phyloP scores from a whole-genome alignment of 805 yeast genomes.

The Sugiyamaella chiloensis region DNA sequence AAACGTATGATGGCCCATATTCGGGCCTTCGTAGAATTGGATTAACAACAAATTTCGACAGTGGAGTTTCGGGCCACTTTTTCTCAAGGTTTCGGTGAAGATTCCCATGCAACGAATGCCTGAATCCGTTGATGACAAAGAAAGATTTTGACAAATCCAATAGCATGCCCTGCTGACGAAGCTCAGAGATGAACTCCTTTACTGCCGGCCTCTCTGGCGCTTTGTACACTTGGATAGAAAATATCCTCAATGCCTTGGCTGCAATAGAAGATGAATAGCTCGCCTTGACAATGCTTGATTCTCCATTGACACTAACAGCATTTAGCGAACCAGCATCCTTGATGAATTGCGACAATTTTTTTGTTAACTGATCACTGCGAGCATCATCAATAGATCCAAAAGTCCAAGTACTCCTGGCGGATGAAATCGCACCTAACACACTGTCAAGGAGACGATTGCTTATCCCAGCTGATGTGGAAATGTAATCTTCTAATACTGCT shows the following conservation, averaged over 20 bases:
- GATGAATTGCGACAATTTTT: not conserved
- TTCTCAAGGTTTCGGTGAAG: constrained; percentile 45
- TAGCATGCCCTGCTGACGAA: constrained; percentile 28
- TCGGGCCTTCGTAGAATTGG: constrained; percentile 45
- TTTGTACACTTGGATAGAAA: constrained; percentile 65
- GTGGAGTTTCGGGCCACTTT: constrained; percentile 45
- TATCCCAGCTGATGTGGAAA: constrained; percentile 11
- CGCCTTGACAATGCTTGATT: not conserved
- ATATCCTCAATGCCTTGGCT: constrained; percentile 69
- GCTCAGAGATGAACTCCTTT: constrained; percentile 19
- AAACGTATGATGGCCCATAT: constrained; percentile 53
- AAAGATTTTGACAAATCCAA: constrained; percentile 32
- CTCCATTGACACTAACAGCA: not conserved
- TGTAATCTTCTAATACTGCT: constrained; percentile 27
- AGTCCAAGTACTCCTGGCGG: constrained; percentile 77
- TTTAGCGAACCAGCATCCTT: not conserved
- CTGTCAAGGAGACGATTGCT: constrained; percentile 39
- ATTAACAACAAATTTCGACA: constrained; percentile 46
- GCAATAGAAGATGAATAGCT: constrained; percentile 34
- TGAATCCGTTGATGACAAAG: constrained; percentile 46
- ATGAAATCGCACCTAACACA: constrained; percentile 66
- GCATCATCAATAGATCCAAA: constrained; percentile 42
- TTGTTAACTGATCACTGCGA: not conserved
- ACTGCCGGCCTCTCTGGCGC: constrained; percentile 41
- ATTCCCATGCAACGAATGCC: constrained; percentile 45